These are phyloP conservation scores for Berkeleyomyces rouxiae DNA, from an alignment of 2,329 filamentous ascomycete genomes.

Conservation along the genomic window DNA sequence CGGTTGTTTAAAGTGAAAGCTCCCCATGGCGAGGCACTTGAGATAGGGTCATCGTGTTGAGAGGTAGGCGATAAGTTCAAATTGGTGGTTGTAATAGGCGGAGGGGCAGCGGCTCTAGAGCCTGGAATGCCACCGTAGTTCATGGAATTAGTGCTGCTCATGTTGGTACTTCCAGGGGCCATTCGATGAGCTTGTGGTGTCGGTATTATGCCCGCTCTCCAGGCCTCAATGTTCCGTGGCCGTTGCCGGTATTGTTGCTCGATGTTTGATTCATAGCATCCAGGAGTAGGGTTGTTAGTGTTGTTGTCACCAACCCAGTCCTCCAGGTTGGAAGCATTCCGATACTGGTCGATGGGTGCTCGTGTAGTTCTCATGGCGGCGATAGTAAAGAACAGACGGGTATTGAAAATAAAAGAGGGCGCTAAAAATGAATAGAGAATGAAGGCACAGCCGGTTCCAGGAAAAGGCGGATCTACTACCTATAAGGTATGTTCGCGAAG, in stretches of 20 bases:
- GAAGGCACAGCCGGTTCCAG: neutral
- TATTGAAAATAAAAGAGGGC: neutral
- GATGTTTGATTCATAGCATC: slow-evolving; percentile 7
- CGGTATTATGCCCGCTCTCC: neutral
- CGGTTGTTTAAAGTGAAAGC: slow-evolving; percentile 5
- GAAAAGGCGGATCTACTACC: neutral
- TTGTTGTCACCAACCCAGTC: neutral
- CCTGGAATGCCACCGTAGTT: neutral
- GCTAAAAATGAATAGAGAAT: neutral
- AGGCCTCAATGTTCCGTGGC: slow-evolving; percentile 8
- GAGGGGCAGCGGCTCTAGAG: neutral
- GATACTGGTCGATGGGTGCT: slow-evolving; percentile 4
- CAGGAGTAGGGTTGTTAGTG: neutral
- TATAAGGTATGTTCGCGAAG: neutral
- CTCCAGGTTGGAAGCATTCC: neutral
- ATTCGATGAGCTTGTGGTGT: neutral
- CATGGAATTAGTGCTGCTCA: neutral
- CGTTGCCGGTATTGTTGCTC: slow-evolving; percentile 5
- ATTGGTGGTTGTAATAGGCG: neutral
- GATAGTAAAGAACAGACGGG: neutral
- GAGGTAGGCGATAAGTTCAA: neutral
- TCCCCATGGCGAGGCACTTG: slow-evolving; percentile 3
- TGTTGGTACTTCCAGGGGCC: neutral
- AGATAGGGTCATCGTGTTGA: neutral
- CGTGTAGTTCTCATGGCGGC: neutral